A percentile compares a stretch with the other conserved stretches of the same genome.
These are phyloP conservation scores for Wallacemonas collosoma DNA, from an alignment of 208 protist genomes.

Conservation along the genomic window DNA sequence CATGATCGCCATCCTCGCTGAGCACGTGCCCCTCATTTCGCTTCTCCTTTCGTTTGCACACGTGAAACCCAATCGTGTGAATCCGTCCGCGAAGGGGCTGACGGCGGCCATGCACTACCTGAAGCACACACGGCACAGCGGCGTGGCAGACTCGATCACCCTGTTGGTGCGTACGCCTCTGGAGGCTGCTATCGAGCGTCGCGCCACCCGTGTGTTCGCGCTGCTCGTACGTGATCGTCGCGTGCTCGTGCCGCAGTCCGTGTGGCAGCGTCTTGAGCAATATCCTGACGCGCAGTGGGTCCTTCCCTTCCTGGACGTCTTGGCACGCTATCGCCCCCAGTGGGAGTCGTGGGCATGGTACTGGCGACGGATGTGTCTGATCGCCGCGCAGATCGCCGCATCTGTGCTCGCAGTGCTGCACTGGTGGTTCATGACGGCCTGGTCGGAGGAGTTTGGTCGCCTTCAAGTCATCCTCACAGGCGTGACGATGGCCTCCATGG, in stretches of 20 bases:
- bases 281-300: constrained; percentile 17
- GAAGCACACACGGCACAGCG: constrained; percentile 23
- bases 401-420: constrained; percentile 21
- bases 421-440: constrained; percentile 9
- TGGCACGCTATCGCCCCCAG: constrained; percentile 30
- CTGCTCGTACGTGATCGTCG: constrained; percentile 34
- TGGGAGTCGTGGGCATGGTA: constrained; percentile 47
- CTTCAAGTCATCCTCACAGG: not conserved
- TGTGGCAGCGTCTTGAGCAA: constrained; percentile 36
- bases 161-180: constrained; percentile 28
- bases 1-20: constrained; percentile 32
- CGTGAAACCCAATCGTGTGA: constrained; percentile 29
- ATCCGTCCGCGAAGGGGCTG: constrained; percentile 24
- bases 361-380: constrained; percentile 35
- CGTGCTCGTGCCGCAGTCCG: constrained; percentile 22
- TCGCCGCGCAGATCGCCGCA: constrained; percentile 10
- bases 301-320: constrained; percentile 31
- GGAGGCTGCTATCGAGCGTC: constrained; percentile 27
- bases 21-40: constrained; percentile 23
- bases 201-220: constrained; percentile 24
- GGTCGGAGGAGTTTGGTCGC: not conserved
- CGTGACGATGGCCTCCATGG: constrained; percentile 11
- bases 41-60: constrained; percentile 34
- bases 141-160: constrained; percentile 18
- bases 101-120: constrained; percentile 25